phyloP scores from a whole-genome alignment of 345 rosid species.

The Eucalyptus curtisii region DNA sequence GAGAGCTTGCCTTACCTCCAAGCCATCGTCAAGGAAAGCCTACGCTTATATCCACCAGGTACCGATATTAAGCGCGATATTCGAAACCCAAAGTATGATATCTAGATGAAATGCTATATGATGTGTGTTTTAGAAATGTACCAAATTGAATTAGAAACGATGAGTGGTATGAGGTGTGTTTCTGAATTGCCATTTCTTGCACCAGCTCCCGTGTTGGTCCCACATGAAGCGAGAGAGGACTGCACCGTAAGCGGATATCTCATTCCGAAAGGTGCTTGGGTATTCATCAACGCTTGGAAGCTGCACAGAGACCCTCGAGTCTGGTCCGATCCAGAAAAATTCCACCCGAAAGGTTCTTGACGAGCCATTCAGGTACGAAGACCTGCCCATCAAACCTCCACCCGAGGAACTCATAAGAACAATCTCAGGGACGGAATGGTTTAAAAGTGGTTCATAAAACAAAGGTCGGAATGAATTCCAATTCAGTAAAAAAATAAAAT shows the following conservation, averaged over 20 bases:
- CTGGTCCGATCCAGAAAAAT: conserved; percentile 13
- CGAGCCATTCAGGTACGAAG: neutral
- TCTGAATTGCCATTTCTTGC: neutral
- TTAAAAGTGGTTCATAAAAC: neutral
- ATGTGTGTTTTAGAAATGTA: neutral
- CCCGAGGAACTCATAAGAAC: neutral
- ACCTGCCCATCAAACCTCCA: neutral
- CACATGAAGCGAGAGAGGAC: conserved; percentile 23
- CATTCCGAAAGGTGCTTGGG: conserved; percentile 8
- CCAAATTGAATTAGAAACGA: neutral
- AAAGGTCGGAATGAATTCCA: neutral
- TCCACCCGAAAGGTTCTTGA: conserved; percentile 14
- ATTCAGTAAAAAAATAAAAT: neutral
- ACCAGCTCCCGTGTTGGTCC: conserved; percentile 10
- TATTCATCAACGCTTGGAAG: conserved; percentile 18
- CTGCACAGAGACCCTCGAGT: conserved; percentile 23
- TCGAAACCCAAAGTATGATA: neutral
- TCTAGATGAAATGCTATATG: neutral
- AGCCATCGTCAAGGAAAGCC: conserved; percentile 51
- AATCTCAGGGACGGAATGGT: neutral
- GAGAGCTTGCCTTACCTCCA: conserved; percentile 27
- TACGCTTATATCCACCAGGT: conserved; percentile 37
- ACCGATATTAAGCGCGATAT: neutral
- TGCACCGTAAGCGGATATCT: conserved; percentile 4
- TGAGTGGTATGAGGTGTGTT: neutral